Base-by-base conservation (phyloP, 2,329 filamentous ascomycete species). In the Trichophyton schoenleinii region DNA sequence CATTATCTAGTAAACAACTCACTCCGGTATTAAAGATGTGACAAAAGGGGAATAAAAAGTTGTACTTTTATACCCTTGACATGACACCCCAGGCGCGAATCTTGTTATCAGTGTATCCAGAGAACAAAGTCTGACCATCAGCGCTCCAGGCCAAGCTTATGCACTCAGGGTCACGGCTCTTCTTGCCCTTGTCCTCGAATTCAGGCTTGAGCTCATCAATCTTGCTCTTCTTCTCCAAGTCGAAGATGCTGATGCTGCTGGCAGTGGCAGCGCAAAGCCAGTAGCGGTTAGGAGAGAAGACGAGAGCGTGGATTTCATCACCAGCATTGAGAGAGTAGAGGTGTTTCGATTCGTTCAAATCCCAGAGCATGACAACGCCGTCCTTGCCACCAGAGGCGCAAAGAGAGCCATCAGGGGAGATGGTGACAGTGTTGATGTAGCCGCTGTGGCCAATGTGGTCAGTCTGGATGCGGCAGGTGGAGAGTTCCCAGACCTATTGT, bases 171-270 rank as follows among this genome's bases (percentile, higher is more conserved):
- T 96, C 92, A 77, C 91, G 87, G 86, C 87, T 91, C 90, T 97
- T 97, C 90, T 96, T 96, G 83, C 91, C 89, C 77, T 91, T 87
- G 77, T 91, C 85, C 75, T 91, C 83, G 83, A 94, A 95, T 79
- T 99, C 94, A 70, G 92, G 92, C 88, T 95, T 96, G 79, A 99
- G 87, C 87, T 97, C 94, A 74, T 97, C 92, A 76, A 97, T 92
- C 88, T 96, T 97, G 88, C 87, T 95, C 91, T 99, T 99, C 91
- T 99, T 99, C 90, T 99, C 94, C 71, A 99, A 87, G 77, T 99
- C 94, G 83, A 99, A 99, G 85, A 99, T 97, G 86, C 96, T 96
- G 86, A 99, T 97, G 85, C 86, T 91, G 82, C 85, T 89, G 76
- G 90, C 85, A 67, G 94, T 99, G 77, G 94, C 94, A 76, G 94